phyloP scores from a whole-genome alignment of 176 grass and related monocot species.

The Eragrostis curvula region DNA sequence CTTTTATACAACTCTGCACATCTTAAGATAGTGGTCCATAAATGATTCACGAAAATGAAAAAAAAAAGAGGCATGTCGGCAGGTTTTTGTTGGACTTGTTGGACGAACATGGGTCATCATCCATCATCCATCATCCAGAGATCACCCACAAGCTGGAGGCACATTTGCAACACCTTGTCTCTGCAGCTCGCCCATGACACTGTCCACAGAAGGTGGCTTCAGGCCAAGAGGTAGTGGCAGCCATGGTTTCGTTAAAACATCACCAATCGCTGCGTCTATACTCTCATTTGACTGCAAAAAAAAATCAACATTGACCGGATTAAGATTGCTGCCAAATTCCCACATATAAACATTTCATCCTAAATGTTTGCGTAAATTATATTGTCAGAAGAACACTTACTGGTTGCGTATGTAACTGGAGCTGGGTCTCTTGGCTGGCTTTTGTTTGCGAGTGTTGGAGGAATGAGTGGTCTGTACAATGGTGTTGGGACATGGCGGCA shows the following conservation, averaged over 20 bases:
- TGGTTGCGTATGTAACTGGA: conserved; percentile 55
- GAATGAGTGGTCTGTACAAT: conserved; percentile 43
- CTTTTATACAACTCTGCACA: conserved; percentile 7
- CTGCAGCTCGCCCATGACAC: conserved; percentile 77
- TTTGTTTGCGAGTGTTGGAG: conserved; percentile 35
- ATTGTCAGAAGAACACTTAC: conserved; percentile 36
- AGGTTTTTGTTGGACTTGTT: background rate
- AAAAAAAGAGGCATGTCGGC: conserved; percentile 35
- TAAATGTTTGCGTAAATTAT: background rate
- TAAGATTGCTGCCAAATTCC: background rate
- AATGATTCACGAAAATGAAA: background rate
- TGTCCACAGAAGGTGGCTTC: conserved; percentile 75
- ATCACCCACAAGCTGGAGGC: conserved; percentile 55
- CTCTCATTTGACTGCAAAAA: conserved; percentile 65
- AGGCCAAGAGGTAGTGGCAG: conserved; percentile 84
- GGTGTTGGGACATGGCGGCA: conserved; percentile 42
- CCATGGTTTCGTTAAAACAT: conserved; percentile 85
- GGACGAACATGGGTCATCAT: background rate
- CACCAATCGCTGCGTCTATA: conserved; percentile 83
- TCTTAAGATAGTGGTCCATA: conserved; percentile 10
- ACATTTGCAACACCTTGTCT: conserved; percentile 70
- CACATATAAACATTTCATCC: background rate
- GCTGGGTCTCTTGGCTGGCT: conserved; percentile 39
- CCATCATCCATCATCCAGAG: background rate
- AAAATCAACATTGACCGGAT: background rate